Evolutionary conservation across 2,329 filamentous ascomycete genomes (phyloP), one percentile per base, ranked within the genome.

Genomic region (Hirsutella rhossiliensis): DNA sequence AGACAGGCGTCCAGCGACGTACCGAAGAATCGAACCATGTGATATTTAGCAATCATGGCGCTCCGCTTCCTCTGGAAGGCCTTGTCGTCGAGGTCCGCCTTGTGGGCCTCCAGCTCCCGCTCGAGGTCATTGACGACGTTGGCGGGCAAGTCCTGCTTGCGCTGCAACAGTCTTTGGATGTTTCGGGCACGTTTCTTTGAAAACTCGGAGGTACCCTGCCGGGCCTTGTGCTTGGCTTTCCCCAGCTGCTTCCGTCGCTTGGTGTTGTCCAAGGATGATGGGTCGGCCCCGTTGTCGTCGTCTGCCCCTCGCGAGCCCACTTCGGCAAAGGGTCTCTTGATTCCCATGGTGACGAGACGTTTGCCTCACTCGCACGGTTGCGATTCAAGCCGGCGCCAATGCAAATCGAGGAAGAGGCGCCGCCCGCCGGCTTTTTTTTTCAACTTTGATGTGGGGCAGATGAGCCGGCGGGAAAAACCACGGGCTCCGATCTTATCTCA

Each of bases 11-110:
- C 9, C 11, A 2, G 23, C 5, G 3, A 50, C 51, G 11, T 68
- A 84, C 85, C 86, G 62, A 90, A 90, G 59, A 92, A 92, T 27
- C 86, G 72, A 42, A 90, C 78, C 76, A 87, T 89, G 60, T 90
- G 85, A 54, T 88, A 92, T 60, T 81, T 84, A 42, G 71, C 71
- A 49, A 89, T 87, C 76, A 89, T 86, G 47, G 78, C 72, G 53
- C 72, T 73, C 51, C 78, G 73, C 56, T 71, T 72, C 63, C 78
- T 80, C 54, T 79, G 77, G 46, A 72, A 70, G 47, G 75, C 67
- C 40, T 74, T 70, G 49, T 75, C 71, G 5, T 63, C 69, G 46
- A 89, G 68, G 54, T 84, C 81, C 50, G 76, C 69, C 60, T 78
- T 72, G 54, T 80, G 81, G 5, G 80, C 73, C 40, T 73, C 73